phyloP scores from a whole-genome alignment of 768 basidiomycete species.

The Leccinum disarticulatum region DNA sequence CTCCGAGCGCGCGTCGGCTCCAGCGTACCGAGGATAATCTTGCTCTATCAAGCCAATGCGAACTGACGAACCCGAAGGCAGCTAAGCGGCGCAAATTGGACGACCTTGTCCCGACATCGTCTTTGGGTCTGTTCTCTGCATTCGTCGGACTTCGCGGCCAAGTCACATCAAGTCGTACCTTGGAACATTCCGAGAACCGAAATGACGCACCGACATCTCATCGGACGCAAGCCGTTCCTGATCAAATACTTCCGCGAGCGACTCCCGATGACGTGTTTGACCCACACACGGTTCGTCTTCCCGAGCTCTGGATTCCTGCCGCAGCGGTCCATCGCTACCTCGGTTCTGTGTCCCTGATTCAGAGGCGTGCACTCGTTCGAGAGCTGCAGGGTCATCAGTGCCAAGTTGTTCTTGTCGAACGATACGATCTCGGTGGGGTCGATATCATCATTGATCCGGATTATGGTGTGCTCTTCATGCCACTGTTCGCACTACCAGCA shows the following conservation, averaged over 20 bases:
- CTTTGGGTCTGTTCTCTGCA: constrained; percentile 25
- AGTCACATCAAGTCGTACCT: constrained; percentile 1
- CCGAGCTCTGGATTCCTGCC: constrained; percentile 34
- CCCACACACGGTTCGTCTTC: constrained; percentile 45
- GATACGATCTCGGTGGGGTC: constrained; percentile 54
- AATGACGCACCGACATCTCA: constrained; percentile 11
- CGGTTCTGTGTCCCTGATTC: constrained; percentile 65
- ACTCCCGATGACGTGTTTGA: constrained; percentile 44
- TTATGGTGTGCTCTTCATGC: constrained; percentile 52
- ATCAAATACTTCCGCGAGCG: constrained; percentile 21
- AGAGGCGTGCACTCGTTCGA: constrained; percentile 61
- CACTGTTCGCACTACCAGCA: constrained; percentile 49
- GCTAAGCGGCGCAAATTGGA: constrained; percentile 30
- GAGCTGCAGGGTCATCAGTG: constrained; percentile 46
- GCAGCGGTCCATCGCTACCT: constrained; percentile 57
- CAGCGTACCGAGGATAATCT: constrained; percentile 1
- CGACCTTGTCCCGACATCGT: constrained; percentile 22
- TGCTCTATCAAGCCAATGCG: constrained; percentile 1
- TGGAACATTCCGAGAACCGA: constrained; percentile 13
- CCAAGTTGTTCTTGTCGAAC: constrained; percentile 61
- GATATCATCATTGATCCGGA: constrained; percentile 70
- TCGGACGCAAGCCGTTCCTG: constrained; percentile 6
- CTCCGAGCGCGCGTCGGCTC: background rate
- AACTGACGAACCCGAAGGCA: background rate
- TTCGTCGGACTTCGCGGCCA: constrained; percentile 30